Percentiles rank a stretch among this genome's conserved stretches.
Evolutionary conservation across 345 rosid genomes (phyloP).

Genomic region (Alliaria petiolata): DNA sequence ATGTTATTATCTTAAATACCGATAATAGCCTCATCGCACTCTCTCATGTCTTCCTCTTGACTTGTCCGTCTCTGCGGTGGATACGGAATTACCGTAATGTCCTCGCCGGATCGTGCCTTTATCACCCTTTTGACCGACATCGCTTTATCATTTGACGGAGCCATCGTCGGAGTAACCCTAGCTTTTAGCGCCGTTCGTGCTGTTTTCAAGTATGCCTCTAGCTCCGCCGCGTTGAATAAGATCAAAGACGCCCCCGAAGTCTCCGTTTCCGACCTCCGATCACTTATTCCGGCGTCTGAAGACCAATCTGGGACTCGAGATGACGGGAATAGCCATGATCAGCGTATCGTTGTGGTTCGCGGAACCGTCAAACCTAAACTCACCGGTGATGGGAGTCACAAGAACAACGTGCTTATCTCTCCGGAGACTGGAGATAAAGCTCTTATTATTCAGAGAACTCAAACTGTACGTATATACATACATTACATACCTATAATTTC

Average conservation of each 20-base stretch:
- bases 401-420: slow-evolving; percentile 45
- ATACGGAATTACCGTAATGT: slow-evolving; percentile 36
- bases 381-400: slow-evolving; percentile 39
- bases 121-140: slow-evolving; percentile 47
- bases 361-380: slow-evolving; percentile 63
- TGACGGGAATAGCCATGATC: neutral
- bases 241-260: slow-evolving; percentile 51
- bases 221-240: slow-evolving; percentile 52
- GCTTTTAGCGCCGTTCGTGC: slow-evolving; percentile 69
- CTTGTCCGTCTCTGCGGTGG: neutral
- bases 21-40: neutral
- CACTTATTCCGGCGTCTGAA: slow-evolving; percentile 32
- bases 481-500: neutral
- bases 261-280: slow-evolving; percentile 65
- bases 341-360: slow-evolving; percentile 50
- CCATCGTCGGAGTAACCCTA: slow-evolving; percentile 65
- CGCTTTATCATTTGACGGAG: slow-evolving; percentile 88
- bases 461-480: slow-evolving; percentile 47
- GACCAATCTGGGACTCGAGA: slow-evolving; percentile 13
- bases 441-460: slow-evolving; percentile 72
- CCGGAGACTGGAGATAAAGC: slow-evolving; percentile 80
- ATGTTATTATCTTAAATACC: neutral
- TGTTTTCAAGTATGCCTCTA: slow-evolving; percentile 37
- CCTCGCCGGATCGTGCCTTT: slow-evolving; percentile 68
- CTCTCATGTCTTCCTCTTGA: neutral